phyloP scores from a whole-genome alignment of 257 asterid species.

The Fraxinus pennsylvanica region DNA sequence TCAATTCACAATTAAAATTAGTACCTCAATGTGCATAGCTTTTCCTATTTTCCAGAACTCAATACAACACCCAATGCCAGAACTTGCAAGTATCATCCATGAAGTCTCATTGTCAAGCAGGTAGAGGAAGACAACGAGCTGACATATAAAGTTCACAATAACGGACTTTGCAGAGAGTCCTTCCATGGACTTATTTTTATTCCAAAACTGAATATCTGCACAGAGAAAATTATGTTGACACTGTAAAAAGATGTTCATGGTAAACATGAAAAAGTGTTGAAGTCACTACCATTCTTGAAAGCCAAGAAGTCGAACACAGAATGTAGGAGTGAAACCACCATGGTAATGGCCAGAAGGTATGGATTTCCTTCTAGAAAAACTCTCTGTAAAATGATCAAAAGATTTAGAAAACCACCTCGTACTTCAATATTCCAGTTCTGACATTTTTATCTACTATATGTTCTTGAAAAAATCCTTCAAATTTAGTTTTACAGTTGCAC shows the following conservation, averaged over 20 bases:
- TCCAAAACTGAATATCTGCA: constrained; percentile 97
- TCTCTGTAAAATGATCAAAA: constrained; percentile 58
- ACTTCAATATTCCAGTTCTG: not conserved
- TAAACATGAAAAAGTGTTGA: not conserved
- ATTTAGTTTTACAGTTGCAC: not conserved
- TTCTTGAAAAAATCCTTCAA: not conserved
- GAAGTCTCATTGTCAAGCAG: constrained; percentile 97
- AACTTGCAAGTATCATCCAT: constrained; percentile 99
- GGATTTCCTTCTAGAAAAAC: constrained; percentile 99
- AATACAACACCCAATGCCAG: constrained; percentile 97
- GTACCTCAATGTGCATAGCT: constrained; percentile 98
- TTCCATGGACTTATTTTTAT: constrained; percentile 99
- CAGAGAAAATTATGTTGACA: constrained; percentile 23
- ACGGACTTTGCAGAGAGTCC: constrained; percentile 96
- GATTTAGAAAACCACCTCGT: constrained; percentile 26
- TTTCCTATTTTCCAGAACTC: constrained; percentile 99
- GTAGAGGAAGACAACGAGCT: constrained; percentile 87
- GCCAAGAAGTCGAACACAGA: constrained; percentile 94
- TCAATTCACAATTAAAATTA: constrained; percentile 11
- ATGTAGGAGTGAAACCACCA: constrained; percentile 86
- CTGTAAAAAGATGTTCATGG: constrained; percentile 21
- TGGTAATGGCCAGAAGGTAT: constrained; percentile 75
- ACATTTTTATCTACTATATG: not conserved
- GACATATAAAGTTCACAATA: constrained; percentile 84
- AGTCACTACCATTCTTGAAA: constrained; percentile 79